phyloP scores from a whole-genome alignment of 2,329 filamentous ascomycete genomes.

The Bertia moriformis region DNA sequence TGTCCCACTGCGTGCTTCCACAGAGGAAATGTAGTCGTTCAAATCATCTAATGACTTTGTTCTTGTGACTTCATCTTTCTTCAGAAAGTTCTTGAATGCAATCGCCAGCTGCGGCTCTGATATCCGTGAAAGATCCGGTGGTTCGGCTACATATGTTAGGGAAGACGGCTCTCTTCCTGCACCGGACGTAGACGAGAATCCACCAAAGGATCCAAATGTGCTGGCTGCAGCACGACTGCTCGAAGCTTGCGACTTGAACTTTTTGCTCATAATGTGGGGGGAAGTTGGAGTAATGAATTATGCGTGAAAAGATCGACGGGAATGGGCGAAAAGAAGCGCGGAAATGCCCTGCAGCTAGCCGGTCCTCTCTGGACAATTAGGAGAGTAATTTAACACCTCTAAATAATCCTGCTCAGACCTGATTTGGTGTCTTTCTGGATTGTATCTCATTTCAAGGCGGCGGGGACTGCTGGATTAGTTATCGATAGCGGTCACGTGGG shows the following conservation, averaged over 20 bases:
- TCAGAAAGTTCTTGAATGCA: slow-evolving; percentile 47
- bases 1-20: slow-evolving; percentile 19
- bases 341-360: too few species aligned
- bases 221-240: slow-evolving; percentile 40
- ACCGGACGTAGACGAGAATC: slow-evolving; percentile 21
- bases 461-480: too few species aligned
- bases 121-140: slow-evolving; percentile 41
- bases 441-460: too few species aligned
- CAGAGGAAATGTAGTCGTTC: slow-evolving; percentile 27
- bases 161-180: slow-evolving; percentile 32
- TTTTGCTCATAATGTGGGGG: slow-evolving; percentile 39
- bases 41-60: slow-evolving; percentile 49
- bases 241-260: slow-evolving; percentile 46
- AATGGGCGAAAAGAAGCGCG: too few species aligned
- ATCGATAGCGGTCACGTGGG: neutral
- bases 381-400: slow-evolving; percentile 1
- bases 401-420: too few species aligned
- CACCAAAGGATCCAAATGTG: slow-evolving; percentile 17
- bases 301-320: slow-evolving; percentile 11
- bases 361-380: too few species aligned
- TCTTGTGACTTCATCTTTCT: slow-evolving; percentile 53
- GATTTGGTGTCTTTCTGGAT: too few species aligned
- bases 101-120: slow-evolving; percentile 45
- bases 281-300: neutral
- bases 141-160: slow-evolving; percentile 47